These are phyloP conservation scores for Aspergillus novoparasiticus DNA, from an alignment of 2,329 filamentous ascomycete genomes.

Conservation along the genomic window DNA sequence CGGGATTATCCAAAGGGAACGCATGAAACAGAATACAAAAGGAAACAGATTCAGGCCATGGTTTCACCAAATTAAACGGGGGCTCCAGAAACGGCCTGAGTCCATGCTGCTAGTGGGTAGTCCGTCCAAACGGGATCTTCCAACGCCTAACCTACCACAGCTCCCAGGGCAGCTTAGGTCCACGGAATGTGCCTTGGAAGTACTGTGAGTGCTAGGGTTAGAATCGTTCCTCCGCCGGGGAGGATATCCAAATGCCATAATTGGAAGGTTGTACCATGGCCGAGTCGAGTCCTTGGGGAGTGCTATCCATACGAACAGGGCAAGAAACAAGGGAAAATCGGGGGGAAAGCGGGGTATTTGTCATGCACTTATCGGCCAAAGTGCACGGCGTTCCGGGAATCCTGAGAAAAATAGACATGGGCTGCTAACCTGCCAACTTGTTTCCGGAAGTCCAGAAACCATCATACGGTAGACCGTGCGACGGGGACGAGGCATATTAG, in stretches of 20 bases:
- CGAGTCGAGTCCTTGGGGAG: not conserved
- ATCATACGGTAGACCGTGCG: constrained; percentile 97
- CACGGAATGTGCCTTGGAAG: not conserved
- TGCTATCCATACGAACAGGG: not conserved
- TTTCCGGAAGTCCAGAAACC: constrained; percentile 96
- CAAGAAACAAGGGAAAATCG: not conserved
- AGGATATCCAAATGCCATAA: not conserved
- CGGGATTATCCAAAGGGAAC: constrained; percentile 13
- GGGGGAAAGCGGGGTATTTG: constrained; percentile 2
- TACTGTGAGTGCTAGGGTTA: not conserved
- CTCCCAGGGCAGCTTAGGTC: not conserved
- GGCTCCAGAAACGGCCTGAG: constrained; percentile 8
- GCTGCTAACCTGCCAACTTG: constrained; percentile 99
- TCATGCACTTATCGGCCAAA: constrained; percentile 18
- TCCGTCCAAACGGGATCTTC: constrained; percentile 11
- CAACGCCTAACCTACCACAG: constrained; percentile 5
- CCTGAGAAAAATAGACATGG: constrained; percentile 35
- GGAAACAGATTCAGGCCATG: not conserved
- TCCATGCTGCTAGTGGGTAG: constrained; percentile 23
- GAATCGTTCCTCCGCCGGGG: constrained; percentile 4
- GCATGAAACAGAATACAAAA: constrained; percentile 4
- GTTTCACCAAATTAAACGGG: constrained; percentile 1
- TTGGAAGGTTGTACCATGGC: not conserved
- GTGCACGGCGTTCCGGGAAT: constrained; percentile 25
- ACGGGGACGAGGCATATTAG: constrained; percentile 73